Evolutionary conservation across 2,329 filamentous ascomycete species (phyloP).

Genomic region (Diaporthe sp.): DNA sequence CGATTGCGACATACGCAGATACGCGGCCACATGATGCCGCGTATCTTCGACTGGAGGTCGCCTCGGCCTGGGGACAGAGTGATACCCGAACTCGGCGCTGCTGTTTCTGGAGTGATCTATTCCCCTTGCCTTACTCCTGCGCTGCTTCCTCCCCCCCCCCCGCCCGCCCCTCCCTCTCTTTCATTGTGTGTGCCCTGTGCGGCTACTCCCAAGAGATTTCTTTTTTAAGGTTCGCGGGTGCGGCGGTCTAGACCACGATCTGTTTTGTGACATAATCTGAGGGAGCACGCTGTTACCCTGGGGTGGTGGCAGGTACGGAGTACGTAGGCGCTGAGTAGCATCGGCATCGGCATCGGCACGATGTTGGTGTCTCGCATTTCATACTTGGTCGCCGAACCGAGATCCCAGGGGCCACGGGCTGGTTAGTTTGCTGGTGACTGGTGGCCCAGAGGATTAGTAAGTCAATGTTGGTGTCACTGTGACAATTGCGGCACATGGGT

Average conservation of each 20-base stretch:
- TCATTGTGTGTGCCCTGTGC: neutral
- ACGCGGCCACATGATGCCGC: neutral
- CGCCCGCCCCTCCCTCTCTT: no score
- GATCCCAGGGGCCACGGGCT: neutral
- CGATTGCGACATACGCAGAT: neutral
- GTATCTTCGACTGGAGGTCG: neutral
- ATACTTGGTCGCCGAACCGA: neutral
- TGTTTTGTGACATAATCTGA: neutral
- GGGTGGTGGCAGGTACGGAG: neutral
- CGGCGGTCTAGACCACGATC: neutral
- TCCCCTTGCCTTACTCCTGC: no score
- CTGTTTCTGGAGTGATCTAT: neutral
- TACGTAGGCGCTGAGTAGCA: neutral
- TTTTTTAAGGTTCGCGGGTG: neutral
- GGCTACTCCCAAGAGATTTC: neutral
- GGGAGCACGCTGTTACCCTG: neutral
- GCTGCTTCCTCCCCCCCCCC: no score
- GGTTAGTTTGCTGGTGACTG: neutral
- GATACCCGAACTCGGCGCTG: neutral
- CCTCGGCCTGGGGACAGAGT: neutral
- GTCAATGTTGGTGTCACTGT: neutral
- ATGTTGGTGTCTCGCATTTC: neutral
- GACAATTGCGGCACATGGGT: neutral
- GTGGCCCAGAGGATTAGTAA: neutral
- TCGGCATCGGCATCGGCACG: neutral